phyloP scores from a whole-genome alignment of 2,329 filamentous ascomycete genomes.

The Diaporthe sp. region DNA sequence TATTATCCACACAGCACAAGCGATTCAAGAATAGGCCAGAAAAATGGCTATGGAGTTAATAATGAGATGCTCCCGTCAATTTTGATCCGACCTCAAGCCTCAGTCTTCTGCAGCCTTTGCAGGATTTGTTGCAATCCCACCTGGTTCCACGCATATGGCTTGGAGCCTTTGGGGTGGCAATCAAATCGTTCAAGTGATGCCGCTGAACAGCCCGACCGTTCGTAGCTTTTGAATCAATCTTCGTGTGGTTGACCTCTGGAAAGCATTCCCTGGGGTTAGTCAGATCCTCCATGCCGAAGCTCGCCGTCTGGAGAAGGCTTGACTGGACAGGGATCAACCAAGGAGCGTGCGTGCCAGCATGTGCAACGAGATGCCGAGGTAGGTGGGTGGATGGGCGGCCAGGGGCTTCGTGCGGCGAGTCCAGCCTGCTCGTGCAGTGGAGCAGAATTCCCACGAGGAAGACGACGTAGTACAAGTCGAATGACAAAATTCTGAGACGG shows the following conservation, averaged over 20 bases:
- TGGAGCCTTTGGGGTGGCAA: too few species aligned
- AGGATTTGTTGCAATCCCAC: background rate
- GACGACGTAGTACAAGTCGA: too few species aligned
- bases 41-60: too few species aligned
- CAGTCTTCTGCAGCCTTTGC: background rate
- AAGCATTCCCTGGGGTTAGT: background rate
- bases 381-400: background rate
- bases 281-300: background rate
- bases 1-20: background rate
- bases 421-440: background rate
- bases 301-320: background rate
- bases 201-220: too few species aligned
- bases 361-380: constrained; percentile 6
- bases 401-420: too few species aligned
- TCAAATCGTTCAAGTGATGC: too few species aligned
- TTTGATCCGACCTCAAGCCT: background rate
- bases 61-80: background rate
- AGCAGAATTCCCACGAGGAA: rapidly evolving
- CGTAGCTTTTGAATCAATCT: too few species aligned
- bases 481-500: background rate
- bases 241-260: background rate
- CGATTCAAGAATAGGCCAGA: background rate
- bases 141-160: too few species aligned
- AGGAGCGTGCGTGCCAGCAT: background rate
- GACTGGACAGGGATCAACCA: background rate